These are phyloP conservation scores for Globisporangium spinosum DNA, from an alignment of 352 stramenopile genomes.

Conservation along the genomic window DNA sequence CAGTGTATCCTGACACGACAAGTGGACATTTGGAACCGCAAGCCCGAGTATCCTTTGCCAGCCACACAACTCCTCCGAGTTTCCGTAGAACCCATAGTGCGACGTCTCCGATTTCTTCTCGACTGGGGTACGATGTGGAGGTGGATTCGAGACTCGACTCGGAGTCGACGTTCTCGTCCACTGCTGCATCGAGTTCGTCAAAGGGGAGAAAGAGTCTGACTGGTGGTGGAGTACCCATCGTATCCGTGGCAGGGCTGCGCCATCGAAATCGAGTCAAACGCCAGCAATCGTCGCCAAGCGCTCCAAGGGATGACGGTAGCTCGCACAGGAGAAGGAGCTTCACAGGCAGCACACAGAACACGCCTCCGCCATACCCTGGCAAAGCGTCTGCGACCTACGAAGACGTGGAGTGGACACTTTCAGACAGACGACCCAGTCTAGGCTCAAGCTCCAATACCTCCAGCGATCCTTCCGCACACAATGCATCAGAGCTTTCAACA, in stretches of 20 bases:
- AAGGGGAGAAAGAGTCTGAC: constrained; percentile 11
- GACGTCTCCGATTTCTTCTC: constrained; percentile 2
- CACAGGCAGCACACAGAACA: constrained; percentile 1
- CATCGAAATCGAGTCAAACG: constrained; percentile 24
- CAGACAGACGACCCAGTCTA: constrained; percentile 4
- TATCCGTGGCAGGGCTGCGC: constrained; percentile 11
- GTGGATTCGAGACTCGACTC: constrained; percentile 8
- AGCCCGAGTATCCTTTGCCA: constrained; percentile 20
- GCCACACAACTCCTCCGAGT: constrained; percentile 11
- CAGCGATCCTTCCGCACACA: constrained; percentile 4
- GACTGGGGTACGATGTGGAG: constrained; percentile 2
- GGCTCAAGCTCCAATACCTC: constrained; percentile 4
- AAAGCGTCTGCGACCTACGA: constrained; percentile 12
- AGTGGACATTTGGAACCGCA: constrained; percentile 19
- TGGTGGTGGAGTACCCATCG: constrained; percentile 9
- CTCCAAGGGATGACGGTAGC: constrained; percentile 9
- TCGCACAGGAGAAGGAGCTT: constrained; percentile 24
- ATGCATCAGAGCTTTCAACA: constrained; percentile 1
- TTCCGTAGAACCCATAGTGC: constrained; percentile 14
- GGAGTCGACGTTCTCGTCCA: constrained; percentile 9
- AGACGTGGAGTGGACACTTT: constrained; percentile 13
- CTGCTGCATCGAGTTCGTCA: not conserved
- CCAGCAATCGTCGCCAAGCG: constrained; percentile 25
- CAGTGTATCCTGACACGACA: constrained; percentile 20
- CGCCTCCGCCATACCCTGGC: not conserved